Percentiles rank a stretch among this genome's conserved stretches.
Evolutionary conservation across 257 asterid genomes (phyloP).

Genomic region (Forsythia suspensa): DNA sequence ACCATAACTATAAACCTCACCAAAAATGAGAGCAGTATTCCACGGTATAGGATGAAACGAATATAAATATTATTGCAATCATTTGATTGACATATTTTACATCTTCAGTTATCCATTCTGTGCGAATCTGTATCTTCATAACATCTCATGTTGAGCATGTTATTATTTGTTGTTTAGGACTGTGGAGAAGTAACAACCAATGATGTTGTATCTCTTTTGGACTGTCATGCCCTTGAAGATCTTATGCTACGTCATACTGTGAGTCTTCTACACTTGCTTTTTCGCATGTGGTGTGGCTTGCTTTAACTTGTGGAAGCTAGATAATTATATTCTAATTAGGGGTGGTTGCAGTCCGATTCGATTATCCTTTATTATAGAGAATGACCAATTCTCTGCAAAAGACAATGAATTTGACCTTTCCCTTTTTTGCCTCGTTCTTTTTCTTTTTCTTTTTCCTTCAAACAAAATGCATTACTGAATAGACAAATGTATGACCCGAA

Average conservation of each 20-base stretch:
- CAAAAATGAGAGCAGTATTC: neutral
- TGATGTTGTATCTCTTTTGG: conserved; percentile 64
- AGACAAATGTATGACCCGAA: neutral
- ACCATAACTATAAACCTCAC: neutral
- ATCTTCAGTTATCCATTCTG: conserved; percentile 10
- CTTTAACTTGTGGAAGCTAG: neutral
- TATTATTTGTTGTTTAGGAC: conserved; percentile 49
- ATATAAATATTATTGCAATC: neutral
- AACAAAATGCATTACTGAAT: neutral
- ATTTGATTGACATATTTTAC: neutral
- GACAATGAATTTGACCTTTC: neutral
- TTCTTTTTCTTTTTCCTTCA: neutral
- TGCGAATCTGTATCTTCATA: neutral
- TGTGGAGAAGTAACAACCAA: conserved; percentile 71
- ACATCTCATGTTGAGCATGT: neutral
- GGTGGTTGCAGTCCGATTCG: neutral
- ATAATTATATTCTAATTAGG: neutral
- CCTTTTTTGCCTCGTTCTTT: neutral
- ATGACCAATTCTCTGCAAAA: neutral
- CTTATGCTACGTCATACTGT: conserved; percentile 70
- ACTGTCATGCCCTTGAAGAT: conserved; percentile 86
- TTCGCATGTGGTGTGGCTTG: neutral
- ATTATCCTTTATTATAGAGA: neutral
- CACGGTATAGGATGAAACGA: neutral
- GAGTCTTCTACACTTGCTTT: conserved; percentile 32